phyloP scores from a whole-genome alignment of 768 basidiomycete genomes.

The Kwoniella sp. region DNA sequence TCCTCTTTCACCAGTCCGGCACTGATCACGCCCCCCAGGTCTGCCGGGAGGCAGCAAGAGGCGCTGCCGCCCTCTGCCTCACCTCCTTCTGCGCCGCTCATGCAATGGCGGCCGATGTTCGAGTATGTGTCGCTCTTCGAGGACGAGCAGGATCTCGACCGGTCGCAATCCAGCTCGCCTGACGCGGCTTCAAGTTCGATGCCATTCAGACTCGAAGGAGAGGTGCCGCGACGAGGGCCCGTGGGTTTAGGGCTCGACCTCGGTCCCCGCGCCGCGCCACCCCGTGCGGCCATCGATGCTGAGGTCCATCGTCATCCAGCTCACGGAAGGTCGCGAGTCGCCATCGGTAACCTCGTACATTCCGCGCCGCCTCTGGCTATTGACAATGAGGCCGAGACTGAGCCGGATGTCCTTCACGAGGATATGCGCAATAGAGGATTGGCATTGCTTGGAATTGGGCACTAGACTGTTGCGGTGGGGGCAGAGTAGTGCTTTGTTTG shows the following conservation, averaged over 20 bases:
- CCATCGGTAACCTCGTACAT: too few relatives aligned
- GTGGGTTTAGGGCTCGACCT: neutral
- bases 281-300: neutral
- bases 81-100: neutral
- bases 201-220: neutral
- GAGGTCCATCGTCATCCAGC: too few relatives aligned
- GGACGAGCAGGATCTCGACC: neutral
- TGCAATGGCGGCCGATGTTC: too few relatives aligned
- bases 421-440: too few relatives aligned
- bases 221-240: neutral
- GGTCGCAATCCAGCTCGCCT: neutral
- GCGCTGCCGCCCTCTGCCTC: neutral
- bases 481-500: too few relatives aligned
- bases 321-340: too few relatives aligned
- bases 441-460: too few relatives aligned
- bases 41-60: neutral
- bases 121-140: neutral
- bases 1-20: neutral
- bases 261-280: neutral
- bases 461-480: too few relatives aligned
- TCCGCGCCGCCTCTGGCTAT: too few relatives aligned
- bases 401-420: too few relatives aligned
- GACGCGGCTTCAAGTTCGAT: neutral
- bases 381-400: too few relatives aligned
- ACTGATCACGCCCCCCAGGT: neutral